Percentiles rank a stretch among this genome's conserved stretches.
phyloP scores from a whole-genome alignment of 2,329 filamentous ascomycete genomes.

The Teratosphaeria nubilosa region DNA sequence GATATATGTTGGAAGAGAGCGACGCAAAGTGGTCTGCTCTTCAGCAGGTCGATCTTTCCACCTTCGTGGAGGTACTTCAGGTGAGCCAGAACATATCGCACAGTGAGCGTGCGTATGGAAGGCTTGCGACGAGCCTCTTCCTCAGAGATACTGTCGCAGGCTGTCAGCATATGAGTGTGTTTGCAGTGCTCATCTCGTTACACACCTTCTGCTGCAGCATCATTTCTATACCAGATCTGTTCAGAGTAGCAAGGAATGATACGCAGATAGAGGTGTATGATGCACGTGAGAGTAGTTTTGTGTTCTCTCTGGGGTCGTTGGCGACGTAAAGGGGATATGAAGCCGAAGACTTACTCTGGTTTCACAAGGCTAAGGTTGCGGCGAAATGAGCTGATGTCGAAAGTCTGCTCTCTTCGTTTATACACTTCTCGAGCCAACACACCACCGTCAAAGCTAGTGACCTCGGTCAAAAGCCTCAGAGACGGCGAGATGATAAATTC shows the following conservation, averaged over 20 bases:
- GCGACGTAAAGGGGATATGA: not conserved
- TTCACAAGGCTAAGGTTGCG: slow-evolving; percentile 68
- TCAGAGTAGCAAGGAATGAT: not conserved
- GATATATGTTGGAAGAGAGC: slow-evolving; percentile 66
- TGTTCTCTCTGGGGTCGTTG: not conserved
- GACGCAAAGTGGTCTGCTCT: slow-evolving; percentile 58
- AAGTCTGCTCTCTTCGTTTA: slow-evolving; percentile 64
- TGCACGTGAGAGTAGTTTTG: not conserved
- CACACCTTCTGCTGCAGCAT: not conserved
- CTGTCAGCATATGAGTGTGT: not conserved
- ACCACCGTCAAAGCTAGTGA: slow-evolving; percentile 79
- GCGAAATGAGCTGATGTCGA: slow-evolving; percentile 59
- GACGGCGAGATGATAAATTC: slow-evolving; percentile 84
- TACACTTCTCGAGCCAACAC: slow-evolving; percentile 68
- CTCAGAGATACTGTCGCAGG: slow-evolving; percentile 22
- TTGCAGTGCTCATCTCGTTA: not conserved
- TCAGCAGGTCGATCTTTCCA: slow-evolving; percentile 72
- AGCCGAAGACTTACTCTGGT: slow-evolving; percentile 28
- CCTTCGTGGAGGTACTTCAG: slow-evolving; percentile 68
- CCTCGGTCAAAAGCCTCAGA: slow-evolving; percentile 72
- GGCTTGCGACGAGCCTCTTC: slow-evolving; percentile 58
- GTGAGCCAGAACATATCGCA: slow-evolving; percentile 69
- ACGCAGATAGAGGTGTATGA: not conserved
- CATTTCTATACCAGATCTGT: not conserved
- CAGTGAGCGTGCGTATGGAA: slow-evolving; percentile 71